phyloP scores from a whole-genome alignment of 768 basidiomycete genomes.

The Termitomyces sp. region DNA sequence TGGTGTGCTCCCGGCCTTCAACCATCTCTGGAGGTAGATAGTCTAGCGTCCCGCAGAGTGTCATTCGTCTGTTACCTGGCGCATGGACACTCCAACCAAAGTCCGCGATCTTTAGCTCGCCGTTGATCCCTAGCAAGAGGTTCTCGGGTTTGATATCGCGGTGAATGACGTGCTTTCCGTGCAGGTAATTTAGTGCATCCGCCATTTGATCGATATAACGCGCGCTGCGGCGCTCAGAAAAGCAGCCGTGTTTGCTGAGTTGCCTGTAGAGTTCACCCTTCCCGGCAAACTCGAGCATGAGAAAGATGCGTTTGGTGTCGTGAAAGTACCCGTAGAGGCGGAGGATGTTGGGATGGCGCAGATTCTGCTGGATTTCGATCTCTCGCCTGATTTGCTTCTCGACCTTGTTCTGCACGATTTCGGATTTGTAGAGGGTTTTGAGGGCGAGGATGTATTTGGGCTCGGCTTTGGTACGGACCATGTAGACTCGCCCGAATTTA shows the following conservation, averaged over 20 bases:
- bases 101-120: constrained; percentile 97
- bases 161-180: constrained; percentile 96
- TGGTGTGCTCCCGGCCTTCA: constrained; percentile 83
- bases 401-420: constrained; percentile 86
- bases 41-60: constrained; percentile 93
- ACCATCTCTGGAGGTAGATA: constrained; percentile 99
- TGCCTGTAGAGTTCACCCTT: constrained; percentile 98
- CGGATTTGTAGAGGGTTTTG: constrained; percentile 95
- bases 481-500: constrained; percentile 98
- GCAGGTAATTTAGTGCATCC: constrained; percentile 89
- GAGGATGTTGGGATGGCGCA: constrained; percentile 92
- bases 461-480: constrained; percentile 88
- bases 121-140: constrained; percentile 87
- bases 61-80: constrained; percentile 83
- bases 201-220: constrained; percentile 98
- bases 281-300: constrained; percentile 97
- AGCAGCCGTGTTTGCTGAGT: constrained; percentile 78
- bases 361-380: constrained; percentile 97
- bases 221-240: constrained; percentile 84
- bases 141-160: constrained; percentile 99
- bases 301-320: constrained; percentile 95
- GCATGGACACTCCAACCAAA: constrained; percentile 99
- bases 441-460: constrained; percentile 94
- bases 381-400: constrained; percentile 97
- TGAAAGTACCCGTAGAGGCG: constrained; percentile 97